Evolutionary conservation across 2,329 filamentous ascomycete genomes (phyloP).

Genomic region (Fusarium tuaranense): DNA sequence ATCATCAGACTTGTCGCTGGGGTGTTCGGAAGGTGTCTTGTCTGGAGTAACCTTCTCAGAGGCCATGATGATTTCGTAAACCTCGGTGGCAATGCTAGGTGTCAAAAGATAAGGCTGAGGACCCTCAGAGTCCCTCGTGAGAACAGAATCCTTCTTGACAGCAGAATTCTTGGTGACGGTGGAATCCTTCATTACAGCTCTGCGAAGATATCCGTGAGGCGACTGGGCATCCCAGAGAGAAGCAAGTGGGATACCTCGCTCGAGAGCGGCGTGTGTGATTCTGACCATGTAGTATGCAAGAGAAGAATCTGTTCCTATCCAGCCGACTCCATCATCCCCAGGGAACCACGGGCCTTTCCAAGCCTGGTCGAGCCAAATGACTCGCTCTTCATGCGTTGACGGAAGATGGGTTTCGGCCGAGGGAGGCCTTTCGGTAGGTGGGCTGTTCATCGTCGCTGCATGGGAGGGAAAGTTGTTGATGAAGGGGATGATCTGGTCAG

Average conservation of each 20-base stretch:
- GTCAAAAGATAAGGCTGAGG: not conserved
- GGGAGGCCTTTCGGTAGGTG: not conserved
- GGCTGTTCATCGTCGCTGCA: not conserved
- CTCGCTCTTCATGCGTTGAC: not conserved
- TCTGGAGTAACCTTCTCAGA: not conserved
- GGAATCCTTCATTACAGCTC: not conserved
- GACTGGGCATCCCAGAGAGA: not conserved
- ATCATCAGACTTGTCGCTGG: not conserved
- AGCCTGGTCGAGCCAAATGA: not conserved
- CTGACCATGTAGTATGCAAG: not conserved
- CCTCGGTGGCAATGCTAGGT: not conserved
- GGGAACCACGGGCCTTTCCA: not conserved
- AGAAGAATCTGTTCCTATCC: not conserved
- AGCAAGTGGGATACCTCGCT: not conserved
- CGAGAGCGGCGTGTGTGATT: not conserved
- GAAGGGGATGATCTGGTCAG: not conserved
- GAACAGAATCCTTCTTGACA: not conserved
- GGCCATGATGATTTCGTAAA: not conserved
- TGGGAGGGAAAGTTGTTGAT: not conserved
- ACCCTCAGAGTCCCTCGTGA: not conserved
- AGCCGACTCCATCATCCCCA: not conserved
- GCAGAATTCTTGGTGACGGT: too few relatives aligned
- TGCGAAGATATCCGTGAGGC: not conserved
- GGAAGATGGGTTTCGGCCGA: not conserved
- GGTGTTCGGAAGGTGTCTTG: not conserved